Evolutionary conservation across 2,329 filamentous ascomycete species (phyloP), one percentile per base, ranked within the genome.

Genomic region (Arachnomyces sp.): DNA sequence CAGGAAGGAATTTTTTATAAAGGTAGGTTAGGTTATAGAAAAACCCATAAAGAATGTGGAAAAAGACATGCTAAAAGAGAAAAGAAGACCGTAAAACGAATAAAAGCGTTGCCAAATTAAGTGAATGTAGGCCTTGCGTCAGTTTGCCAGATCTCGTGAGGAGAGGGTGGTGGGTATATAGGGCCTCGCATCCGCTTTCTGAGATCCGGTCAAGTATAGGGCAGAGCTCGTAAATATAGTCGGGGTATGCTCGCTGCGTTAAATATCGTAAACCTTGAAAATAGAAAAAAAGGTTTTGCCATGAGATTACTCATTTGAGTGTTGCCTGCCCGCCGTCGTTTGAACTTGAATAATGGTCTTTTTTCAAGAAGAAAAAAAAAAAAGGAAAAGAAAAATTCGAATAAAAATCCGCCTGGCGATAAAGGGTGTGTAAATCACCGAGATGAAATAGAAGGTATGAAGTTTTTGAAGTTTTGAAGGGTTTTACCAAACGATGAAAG

Each of bases 211-310:
- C 12, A 35, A 21, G 21, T 11, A 21, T 17, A 8, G 7, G 18
- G 34, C 21, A 25, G 21, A 25, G 21, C 21, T 35, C 34, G 34
- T 17, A 18, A 35, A 7, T 6, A 35, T 16, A 17, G 12, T 21
- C 14, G 13, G 31, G n/a, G 28, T 40, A 21, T 17, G n/a, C 25
- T 40, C 38, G 38, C 38, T 40, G 38, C 38, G 38, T 40, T 25
- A 35, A 34, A 32, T 40, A 32, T 40, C 38, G 38, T 40, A 40
- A 40, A 14, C 21, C 16, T 31, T 11, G n/a, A n/a, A n/a, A n/a
- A 9, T 25, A 25, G 9, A 25, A 5, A 25, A 25, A 34, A 35
- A 34, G 17, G 31, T 16, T 25, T 18, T 40, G 12, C 34, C 38
- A 30, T 35, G 31, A 34, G 28, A 34, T 15, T 17, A 30, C 16